These are phyloP conservation scores for Cystobasidium slooffiae DNA, from an alignment of 1,284 basidiomycete genomes.

Conservation along the genomic window DNA sequence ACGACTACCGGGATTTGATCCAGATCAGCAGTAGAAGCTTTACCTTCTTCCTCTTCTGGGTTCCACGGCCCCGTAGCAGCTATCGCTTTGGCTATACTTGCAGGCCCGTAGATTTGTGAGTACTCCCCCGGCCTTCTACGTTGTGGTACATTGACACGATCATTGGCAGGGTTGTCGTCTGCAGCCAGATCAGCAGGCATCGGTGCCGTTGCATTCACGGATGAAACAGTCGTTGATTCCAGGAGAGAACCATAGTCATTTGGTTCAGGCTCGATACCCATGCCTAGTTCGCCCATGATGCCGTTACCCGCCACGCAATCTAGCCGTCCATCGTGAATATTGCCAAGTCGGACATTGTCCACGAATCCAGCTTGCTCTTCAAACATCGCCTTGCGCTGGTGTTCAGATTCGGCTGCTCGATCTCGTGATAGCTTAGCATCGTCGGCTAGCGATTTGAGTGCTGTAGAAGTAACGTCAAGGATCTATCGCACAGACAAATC, in stretches of 20 bases:
- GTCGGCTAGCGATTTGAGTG: conserved; percentile 68
- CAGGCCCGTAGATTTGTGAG: conserved; percentile 39
- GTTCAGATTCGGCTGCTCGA: conserved; percentile 26
- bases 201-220: conserved; percentile 4
- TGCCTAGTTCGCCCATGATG: conserved; percentile 76
- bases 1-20: conserved; percentile 76
- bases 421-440: conserved; percentile 51
- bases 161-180: neutral
- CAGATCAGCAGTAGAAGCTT: conserved; percentile 59
- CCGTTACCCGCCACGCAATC: conserved; percentile 82
- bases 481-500: conserved; percentile 60
- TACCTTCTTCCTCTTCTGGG: conserved; percentile 34
- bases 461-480: conserved; percentile 75
- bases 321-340: conserved; percentile 71
- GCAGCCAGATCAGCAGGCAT: neutral
- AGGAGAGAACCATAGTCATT: conserved; percentile 1
- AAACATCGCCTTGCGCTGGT: conserved; percentile 46
- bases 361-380: conserved; percentile 43
- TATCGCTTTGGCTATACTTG: conserved; percentile 42
- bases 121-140: conserved; percentile 14
- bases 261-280: conserved; percentile 48
- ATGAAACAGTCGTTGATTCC: neutral
- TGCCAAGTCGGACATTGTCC: conserved; percentile 42
- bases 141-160: neutral
- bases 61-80: conserved; percentile 39